Evolutionary conservation across 495 filamentous ascomycete genomes (phyloP).

Genomic region (Baudoinia panamericana): DNA sequence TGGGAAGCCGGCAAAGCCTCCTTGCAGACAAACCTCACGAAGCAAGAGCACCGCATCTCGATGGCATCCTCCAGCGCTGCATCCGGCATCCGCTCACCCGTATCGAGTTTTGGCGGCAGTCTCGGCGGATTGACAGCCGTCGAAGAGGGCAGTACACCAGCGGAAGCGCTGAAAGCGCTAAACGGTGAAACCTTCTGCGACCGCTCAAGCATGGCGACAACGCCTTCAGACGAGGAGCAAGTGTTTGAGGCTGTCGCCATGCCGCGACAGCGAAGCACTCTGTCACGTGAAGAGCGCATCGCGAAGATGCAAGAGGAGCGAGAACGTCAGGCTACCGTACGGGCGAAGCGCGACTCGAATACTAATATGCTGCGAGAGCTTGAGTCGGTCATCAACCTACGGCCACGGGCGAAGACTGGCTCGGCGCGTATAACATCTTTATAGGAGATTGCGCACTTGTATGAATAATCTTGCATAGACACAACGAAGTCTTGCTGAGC

Average conservation of each 20-base stretch:
- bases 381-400: constrained; percentile 72
- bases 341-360: constrained; percentile 63
- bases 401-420: constrained; percentile 48
- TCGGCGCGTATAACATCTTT: constrained; percentile 37
- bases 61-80: constrained; percentile 40
- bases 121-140: constrained; percentile 75
- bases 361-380: constrained; percentile 84
- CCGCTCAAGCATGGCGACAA: constrained; percentile 34
- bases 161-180: constrained; percentile 61
- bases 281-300: constrained; percentile 81
- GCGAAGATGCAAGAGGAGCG: constrained; percentile 81
- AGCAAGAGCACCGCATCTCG: constrained; percentile 56
- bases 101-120: constrained; percentile 70
- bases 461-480: too few species aligned
- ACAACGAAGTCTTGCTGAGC: too few species aligned
- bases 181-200: constrained; percentile 35
- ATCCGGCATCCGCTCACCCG: constrained; percentile 53
- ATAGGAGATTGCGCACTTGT: too few species aligned
- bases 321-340: constrained; percentile 48
- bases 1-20: constrained; percentile 80
- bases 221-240: constrained; percentile 45
- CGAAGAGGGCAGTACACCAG: constrained; percentile 56
- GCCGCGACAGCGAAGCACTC: constrained; percentile 48
- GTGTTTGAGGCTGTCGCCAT: constrained; percentile 82
- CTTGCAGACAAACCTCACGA: constrained; percentile 59